These are phyloP conservation scores for Lecanicillium sp. DNA, from an alignment of 2,329 filamentous ascomycete species.

Conservation along the genomic window DNA sequence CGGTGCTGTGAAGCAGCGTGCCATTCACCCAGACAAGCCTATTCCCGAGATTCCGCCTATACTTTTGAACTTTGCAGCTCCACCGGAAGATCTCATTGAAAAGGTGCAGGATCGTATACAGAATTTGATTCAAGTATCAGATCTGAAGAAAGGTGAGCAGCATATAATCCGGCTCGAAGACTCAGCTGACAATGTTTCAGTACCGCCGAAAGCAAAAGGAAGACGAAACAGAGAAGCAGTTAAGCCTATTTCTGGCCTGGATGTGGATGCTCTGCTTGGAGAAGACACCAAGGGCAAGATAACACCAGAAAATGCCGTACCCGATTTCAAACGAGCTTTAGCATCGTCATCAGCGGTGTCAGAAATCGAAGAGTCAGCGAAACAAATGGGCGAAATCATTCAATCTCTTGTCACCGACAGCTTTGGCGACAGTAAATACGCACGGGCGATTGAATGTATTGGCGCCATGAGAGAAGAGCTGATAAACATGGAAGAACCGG, in stretches of 20 bases:
- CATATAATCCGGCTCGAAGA: not conserved
- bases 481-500: conserved; percentile 65
- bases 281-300: conserved; percentile 37
- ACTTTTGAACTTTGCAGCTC: conserved; percentile 64
- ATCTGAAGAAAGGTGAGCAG: conserved; percentile 69
- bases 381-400: conserved; percentile 68
- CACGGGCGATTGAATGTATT: conserved; percentile 65
- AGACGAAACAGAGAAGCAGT: conserved; percentile 60
- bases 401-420: conserved; percentile 60
- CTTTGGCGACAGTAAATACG: conserved; percentile 68
- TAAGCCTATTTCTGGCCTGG: conserved; percentile 83
- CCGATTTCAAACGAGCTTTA: conserved; percentile 81
- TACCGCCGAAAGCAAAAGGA: conserved; percentile 71
- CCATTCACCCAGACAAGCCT: conserved; percentile 60
- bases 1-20: conserved; percentile 75
- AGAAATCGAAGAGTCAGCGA: conserved; percentile 57
- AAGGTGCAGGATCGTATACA: conserved; percentile 51
- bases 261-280: conserved; percentile 74
- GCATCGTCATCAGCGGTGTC: conserved; percentile 49
- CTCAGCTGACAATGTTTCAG: conserved; percentile 30
- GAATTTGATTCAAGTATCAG: conserved; percentile 57
- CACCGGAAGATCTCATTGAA: conserved; percentile 57
- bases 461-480: conserved; percentile 72
- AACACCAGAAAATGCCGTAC: conserved; percentile 66
- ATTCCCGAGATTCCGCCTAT: conserved; percentile 54